These are phyloP conservation scores for Thalassiosira mediterranea DNA, from an alignment of 352 stramenopile species.

Conservation along the genomic window DNA sequence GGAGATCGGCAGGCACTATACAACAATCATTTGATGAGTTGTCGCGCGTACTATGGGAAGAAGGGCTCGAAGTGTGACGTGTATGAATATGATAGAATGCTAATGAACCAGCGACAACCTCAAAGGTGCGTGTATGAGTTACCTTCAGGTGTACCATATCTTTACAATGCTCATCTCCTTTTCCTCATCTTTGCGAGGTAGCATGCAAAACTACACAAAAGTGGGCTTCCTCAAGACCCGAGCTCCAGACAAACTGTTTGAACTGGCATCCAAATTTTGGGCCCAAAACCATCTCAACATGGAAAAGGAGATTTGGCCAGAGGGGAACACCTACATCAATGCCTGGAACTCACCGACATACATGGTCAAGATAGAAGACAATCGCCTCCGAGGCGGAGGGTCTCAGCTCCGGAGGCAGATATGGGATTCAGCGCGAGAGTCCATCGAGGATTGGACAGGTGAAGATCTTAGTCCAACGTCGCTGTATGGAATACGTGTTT, in stretches of 20 bases:
- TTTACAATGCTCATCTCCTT: too few relatives aligned
- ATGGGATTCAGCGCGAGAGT: slow-evolving; percentile 66
- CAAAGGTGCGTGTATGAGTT: slow-evolving; percentile 16
- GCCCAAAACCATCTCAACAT: slow-evolving; percentile 48
- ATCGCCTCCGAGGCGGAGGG: slow-evolving; percentile 51
- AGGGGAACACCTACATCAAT: slow-evolving; percentile 70
- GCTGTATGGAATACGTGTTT: slow-evolving; percentile 80
- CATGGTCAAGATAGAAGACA: slow-evolving; percentile 80
- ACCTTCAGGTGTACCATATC: background rate
- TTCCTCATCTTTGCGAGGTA: too few relatives aligned
- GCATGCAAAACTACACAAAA: slow-evolving; percentile 67
- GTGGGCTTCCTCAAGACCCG: slow-evolving; percentile 65
- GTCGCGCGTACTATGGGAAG: slow-evolving; percentile 9
- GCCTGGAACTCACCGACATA: slow-evolving; percentile 72
- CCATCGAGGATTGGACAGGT: slow-evolving; percentile 84
- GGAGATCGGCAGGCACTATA: slow-evolving; percentile 40
- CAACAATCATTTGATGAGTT: slow-evolving; percentile 25
- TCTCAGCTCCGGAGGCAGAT: slow-evolving; percentile 64
- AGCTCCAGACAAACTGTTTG: slow-evolving; percentile 46
- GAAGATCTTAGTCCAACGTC: slow-evolving; percentile 69
- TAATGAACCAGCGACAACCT: slow-evolving; percentile 61
- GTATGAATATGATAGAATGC: slow-evolving; percentile 56
- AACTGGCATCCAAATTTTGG: slow-evolving; percentile 59
- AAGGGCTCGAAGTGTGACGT: slow-evolving; percentile 36
- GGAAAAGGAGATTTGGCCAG: slow-evolving; percentile 52